Evolutionary conservation across 179 eudicot species (phyloP), one percentile per base, ranked within the genome.

Genomic region (Gypsophila paniculata): DNA sequence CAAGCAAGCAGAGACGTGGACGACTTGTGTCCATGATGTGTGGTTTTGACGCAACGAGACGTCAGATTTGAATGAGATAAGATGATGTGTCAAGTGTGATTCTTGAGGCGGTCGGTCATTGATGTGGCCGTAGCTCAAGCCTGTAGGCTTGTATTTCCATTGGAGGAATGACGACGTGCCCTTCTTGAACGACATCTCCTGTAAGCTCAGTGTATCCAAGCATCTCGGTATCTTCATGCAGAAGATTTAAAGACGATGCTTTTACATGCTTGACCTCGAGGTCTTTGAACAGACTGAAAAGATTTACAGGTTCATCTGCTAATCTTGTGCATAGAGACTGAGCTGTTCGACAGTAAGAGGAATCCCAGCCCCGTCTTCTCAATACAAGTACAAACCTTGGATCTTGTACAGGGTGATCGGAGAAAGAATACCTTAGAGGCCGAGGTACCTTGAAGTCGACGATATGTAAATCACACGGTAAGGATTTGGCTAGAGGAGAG

Each of bases 81-180:
- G 64, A 54, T 36, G 10, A 22, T 23, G 23, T 34, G 42, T 42
- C 13, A 13, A 64, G 29, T 46, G 15, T 46, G 15, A 46, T 10
- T 42, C 61, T 22, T 5, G 5, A 15, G 32, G 32, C 19, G 34
- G 58, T 83, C 19, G 34, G 58, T 83, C 86, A 88, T 70, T 84
- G 78, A 14, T 67, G 82, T 15, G 91, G 91, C 60, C 79, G 86
- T 54, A 94, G 48, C 71, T 90, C 88, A 61, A 95, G 78, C 74
- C 83, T 87, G 84, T 92, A 95, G 26, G 96, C 96, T 82, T 88
- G 96, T 69, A 95, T 83, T 76, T 95, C 99, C 99, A 92, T 95
- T 46, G 99, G 98, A 17, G 96, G 82, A 54, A 95, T 87, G 55
- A 89, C 79, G 49, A 95, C 80, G 42, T 87, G 88, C 61, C 99